phyloP scores from a whole-genome alignment of 352 stramenopile species.

The Lagenidium giganteum region DNA sequence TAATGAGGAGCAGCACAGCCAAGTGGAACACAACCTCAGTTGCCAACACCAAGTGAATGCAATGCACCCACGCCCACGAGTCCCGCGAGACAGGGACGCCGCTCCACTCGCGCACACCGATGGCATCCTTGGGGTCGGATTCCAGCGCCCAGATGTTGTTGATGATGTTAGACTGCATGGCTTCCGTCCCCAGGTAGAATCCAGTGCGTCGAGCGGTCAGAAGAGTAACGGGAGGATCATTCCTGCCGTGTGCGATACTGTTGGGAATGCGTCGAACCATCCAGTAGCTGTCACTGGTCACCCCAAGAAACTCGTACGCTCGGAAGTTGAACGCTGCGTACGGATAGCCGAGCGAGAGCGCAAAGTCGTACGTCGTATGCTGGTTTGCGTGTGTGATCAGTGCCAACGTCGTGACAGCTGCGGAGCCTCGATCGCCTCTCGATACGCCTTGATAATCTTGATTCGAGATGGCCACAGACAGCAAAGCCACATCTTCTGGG shows the following conservation, averaged over 20 bases:
- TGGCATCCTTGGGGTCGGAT: not conserved
- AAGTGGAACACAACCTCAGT: conserved; percentile 7
- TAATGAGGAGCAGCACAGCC: conserved; percentile 7
- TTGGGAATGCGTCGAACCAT: not conserved
- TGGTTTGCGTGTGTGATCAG: conserved; percentile 5
- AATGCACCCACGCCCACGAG: conserved; percentile 17
- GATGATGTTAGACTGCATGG: conserved; percentile 16
- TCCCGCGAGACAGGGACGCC: conserved; percentile 7
- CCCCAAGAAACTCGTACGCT: conserved; percentile 1
- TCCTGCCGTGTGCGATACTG: not conserved
- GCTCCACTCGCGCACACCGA: conserved; percentile 1
- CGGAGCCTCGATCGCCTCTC: conserved; percentile 4
- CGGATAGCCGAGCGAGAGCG: conserved; percentile 7
- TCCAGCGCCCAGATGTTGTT: conserved; percentile 7
- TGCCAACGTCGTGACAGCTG: conserved; percentile 3
- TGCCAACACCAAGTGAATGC: conserved; percentile 14
- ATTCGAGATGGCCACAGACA: no score
- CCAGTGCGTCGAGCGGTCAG: conserved; percentile 7
- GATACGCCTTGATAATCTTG: no score
- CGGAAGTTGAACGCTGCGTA: conserved; percentile 4
- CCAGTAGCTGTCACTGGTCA: not conserved
- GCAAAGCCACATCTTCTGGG: no score
- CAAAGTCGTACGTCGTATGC: not conserved
- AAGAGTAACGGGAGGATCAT: conserved; percentile 2
- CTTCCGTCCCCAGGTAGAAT: conserved; percentile 12